phyloP scores from a whole-genome alignment of 805 yeast genomes.

The Candida piceae region DNA sequence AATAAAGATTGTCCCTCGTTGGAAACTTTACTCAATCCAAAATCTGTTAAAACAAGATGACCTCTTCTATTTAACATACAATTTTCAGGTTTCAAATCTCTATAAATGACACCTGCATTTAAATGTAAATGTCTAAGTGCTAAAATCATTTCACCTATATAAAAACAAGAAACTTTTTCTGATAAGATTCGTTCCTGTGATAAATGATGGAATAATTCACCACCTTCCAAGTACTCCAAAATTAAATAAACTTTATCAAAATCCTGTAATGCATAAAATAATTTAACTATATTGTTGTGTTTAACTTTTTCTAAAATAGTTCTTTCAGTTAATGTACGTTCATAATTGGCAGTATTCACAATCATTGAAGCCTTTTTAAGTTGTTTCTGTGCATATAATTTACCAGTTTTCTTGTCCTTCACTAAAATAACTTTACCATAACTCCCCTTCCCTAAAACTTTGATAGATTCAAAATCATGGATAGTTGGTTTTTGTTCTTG shows the following conservation, averaged over 20 bases:
- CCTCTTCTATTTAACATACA: slow-evolving; percentile 75
- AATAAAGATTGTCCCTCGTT: slow-evolving; percentile 49
- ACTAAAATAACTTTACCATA: slow-evolving; percentile 84
- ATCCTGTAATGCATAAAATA: slow-evolving; percentile 83
- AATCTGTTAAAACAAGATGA: slow-evolving; percentile 78
- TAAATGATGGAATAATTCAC: slow-evolving; percentile 70
- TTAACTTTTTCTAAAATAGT: slow-evolving; percentile 65
- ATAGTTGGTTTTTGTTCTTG: slow-evolving; percentile 16
- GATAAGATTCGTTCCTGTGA: slow-evolving; percentile 42
- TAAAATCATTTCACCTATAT: slow-evolving; percentile 74
- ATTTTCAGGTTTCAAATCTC: slow-evolving; percentile 88
- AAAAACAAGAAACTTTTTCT: slow-evolving; percentile 69
- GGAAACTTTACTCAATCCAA: slow-evolving; percentile 63
- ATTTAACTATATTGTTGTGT: slow-evolving; percentile 77
- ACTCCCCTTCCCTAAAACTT: slow-evolving; percentile 82
- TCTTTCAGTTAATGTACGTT: slow-evolving; percentile 76
- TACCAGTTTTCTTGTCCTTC: slow-evolving; percentile 54
- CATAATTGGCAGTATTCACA: slow-evolving; percentile 51
- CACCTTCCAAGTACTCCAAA: slow-evolving; percentile 83
- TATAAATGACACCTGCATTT: slow-evolving; percentile 72
- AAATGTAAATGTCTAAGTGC: slow-evolving; percentile 71
- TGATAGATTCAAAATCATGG: slow-evolving; percentile 68
- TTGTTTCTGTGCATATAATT: slow-evolving; percentile 81
- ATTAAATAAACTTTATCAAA: slow-evolving; percentile 66
- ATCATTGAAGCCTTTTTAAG: slow-evolving; percentile 75